A percentile compares a stretch with the other conserved stretches of the same genome.
Conservation (phyloP, 1,139 yeast species). For the Protomyces lactucae-debilis region DNA sequence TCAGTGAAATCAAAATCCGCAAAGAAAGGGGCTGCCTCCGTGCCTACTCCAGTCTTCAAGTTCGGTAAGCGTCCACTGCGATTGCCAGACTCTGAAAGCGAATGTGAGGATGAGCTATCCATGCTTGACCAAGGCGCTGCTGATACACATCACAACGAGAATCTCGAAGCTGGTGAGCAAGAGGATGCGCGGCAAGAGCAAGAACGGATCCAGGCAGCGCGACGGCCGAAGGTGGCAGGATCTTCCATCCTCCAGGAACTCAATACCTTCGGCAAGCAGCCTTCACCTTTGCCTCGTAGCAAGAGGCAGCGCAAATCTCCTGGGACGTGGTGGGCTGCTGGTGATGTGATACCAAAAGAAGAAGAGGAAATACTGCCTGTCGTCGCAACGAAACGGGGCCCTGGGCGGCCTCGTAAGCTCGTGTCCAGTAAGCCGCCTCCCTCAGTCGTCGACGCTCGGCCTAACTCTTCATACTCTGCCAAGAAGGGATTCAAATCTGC, state of each 20-base stretch:
- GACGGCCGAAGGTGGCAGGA: neutral
- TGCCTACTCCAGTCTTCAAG: neutral
- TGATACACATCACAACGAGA: neutral
- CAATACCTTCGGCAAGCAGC: neutral
- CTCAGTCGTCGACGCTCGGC: too few relatives aligned
- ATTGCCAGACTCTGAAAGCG: neutral
- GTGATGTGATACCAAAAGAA: neutral
- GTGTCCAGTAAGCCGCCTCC: too few relatives aligned
- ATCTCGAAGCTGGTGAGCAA: neutral
- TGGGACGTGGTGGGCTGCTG: neutral
- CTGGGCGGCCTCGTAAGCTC: neutral
- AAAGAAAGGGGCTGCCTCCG: neutral
- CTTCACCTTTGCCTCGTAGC: neutral
- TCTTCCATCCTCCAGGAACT: neutral
- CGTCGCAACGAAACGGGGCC: neutral
- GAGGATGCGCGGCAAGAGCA: neutral
- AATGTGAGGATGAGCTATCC: neutral
- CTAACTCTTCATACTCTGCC: too few relatives aligned
- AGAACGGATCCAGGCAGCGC: neutral
- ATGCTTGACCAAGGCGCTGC: neutral
- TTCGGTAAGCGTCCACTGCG: too few relatives aligned
- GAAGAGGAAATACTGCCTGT: neutral
- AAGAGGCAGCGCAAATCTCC: neutral
- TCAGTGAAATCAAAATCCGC: too few relatives aligned
- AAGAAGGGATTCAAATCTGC: too few relatives aligned